These are phyloP conservation scores for Purshia tridentata DNA, from an alignment of 306 rosid genomes.

Conservation along the genomic window DNA sequence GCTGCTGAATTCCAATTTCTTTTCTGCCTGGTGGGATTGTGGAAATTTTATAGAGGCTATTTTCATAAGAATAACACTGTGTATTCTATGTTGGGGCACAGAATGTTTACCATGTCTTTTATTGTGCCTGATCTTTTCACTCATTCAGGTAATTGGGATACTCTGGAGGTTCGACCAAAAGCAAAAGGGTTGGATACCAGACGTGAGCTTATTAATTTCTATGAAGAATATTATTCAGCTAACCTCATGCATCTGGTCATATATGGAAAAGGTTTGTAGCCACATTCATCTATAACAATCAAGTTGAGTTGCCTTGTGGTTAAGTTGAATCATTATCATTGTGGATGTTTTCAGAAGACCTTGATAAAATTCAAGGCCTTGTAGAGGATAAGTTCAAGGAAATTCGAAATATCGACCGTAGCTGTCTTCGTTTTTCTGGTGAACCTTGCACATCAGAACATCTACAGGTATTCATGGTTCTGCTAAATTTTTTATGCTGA, in stretches of 20 bases:
- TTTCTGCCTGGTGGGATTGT: not conserved
- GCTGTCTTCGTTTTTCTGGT: constrained; percentile 40
- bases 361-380: constrained; percentile 71
- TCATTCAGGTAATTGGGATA: constrained; percentile 83
- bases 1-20: not conserved
- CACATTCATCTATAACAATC: constrained; percentile 16
- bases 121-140: constrained; percentile 12
- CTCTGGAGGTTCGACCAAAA: constrained; percentile 92
- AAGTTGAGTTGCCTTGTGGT: not conserved
- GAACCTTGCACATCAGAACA: constrained; percentile 87
- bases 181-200: constrained; percentile 83
- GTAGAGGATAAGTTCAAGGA: constrained; percentile 80
- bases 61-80: not conserved
- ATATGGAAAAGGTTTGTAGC: constrained; percentile 70
- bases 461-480: constrained; percentile 58
- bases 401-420: constrained; percentile 64
- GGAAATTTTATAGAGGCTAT: constrained; percentile 5
- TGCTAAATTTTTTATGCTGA: constrained; percentile 23
- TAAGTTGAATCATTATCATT: constrained; percentile 11
- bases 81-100: not conserved
- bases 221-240: constrained; percentile 81
- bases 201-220: constrained; percentile 76
- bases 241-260: constrained; percentile 81
- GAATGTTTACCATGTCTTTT: constrained; percentile 13
- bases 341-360: constrained; percentile 58